Base-by-base conservation (phyloP, 345 rosid genomes). In the Eucalyptus fibrosa region DNA sequence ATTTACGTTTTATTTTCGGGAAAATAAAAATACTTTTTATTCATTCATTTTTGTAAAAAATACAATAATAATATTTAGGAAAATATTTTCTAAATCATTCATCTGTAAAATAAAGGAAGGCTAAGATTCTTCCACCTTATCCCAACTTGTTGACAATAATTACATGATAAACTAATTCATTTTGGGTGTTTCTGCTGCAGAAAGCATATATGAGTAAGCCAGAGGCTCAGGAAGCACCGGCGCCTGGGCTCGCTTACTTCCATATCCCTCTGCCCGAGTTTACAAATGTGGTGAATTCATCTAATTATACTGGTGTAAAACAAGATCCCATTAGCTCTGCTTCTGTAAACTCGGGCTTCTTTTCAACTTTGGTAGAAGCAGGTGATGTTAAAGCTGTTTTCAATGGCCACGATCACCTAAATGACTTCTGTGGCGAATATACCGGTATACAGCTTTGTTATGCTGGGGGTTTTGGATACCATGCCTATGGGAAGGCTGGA, bases 201-300 rank as follows among this genome's bases (percentile, higher is more conserved):
- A 95, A 59, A 92, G 93, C 89, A 89, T 95, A 95, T 91, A 92
- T 87, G 93, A 94, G 91, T 62, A 87, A 93, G 90, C 98, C 99
- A 44, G 86, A 86, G 47, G 91, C 96, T 47, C 96, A 95, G 90
- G 94, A 93, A 81, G 93, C 89, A 72, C 89, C 95, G 11, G 99
- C 99, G 10, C 98, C 99, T 1, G 99, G 98, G 40, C 96, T 97
- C 55, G 99, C 88, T 18, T 96, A 93, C 94, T 93, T 97, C 91
- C 99, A 97, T 94, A 97, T 97, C 86, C 99, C 99, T 3, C 88
- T 97, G 93, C 98, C 99, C 40, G 99, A 97, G 89, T 96, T 94
- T 86, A 67, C 89, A 53, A 88, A 87, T 37, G 94, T 97, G 37
- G 94, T 97, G 37, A 94, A 93, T 72, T 87, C 94, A 40, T 91